Percentiles rank a stretch among this genome's conserved stretches.
These are phyloP conservation scores for Oryza officinalis DNA, from an alignment of 176 grass and related monocot genomes.

Conservation along the genomic window DNA sequence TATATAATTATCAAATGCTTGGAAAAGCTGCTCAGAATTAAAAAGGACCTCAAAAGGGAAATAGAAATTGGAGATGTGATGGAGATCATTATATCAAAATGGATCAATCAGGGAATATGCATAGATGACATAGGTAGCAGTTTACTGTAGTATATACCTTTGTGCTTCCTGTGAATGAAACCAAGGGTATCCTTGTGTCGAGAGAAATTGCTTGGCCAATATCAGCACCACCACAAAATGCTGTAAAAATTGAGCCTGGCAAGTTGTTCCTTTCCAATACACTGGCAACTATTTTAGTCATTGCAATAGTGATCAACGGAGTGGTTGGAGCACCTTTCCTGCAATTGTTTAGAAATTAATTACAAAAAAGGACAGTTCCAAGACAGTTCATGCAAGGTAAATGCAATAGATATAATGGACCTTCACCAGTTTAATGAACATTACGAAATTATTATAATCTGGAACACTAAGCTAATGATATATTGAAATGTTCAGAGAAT, in stretches of 20 bases:
- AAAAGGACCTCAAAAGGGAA: neutral
- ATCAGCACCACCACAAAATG: constrained; percentile 92
- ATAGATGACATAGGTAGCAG: neutral
- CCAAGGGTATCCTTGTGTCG: constrained; percentile 78
- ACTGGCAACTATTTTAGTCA: constrained; percentile 83
- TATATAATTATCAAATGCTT: constrained; percentile 14
- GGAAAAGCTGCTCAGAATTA: neutral
- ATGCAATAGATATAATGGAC: neutral
- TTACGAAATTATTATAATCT: neutral
- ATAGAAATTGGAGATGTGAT: neutral
- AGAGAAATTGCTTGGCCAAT: constrained; percentile 86
- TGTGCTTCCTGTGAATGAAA: constrained; percentile 97
- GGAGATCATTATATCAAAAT: neutral
- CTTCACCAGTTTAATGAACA: neutral
- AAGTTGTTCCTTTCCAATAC: constrained; percentile 96
- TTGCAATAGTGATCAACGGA: constrained; percentile 94
- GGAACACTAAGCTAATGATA: neutral
- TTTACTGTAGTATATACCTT: constrained; percentile 52
- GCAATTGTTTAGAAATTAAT: constrained; percentile 19
- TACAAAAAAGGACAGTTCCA: constrained; percentile 1
- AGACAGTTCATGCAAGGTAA: constrained; percentile 3
- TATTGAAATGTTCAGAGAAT: neutral
- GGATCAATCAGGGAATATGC: neutral
- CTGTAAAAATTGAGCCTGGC: constrained; percentile 86
- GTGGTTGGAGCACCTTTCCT: constrained; percentile 99